phyloP scores from a whole-genome alignment of 176 grass and related monocot genomes.

The Aechmea fasciata region DNA sequence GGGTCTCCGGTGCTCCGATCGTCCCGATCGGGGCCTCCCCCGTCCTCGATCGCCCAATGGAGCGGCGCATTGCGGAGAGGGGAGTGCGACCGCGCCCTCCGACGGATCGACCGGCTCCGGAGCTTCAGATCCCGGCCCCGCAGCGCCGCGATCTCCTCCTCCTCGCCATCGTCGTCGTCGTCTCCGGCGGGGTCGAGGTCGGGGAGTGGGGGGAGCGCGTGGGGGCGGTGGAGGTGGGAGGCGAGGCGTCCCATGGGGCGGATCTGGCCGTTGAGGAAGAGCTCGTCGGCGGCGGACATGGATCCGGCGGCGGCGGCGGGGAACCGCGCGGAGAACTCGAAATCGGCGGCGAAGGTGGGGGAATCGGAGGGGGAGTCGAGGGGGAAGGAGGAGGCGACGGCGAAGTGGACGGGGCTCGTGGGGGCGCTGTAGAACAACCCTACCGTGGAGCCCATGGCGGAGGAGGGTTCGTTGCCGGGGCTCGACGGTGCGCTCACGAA shows the following conservation, averaged over 20 bases:
- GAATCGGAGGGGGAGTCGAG: constrained; percentile 3
- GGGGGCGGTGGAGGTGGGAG: constrained; percentile 19
- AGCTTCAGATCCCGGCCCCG: constrained; percentile 18
- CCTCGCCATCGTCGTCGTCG: background rate
- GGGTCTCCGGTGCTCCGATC: constrained; percentile 1
- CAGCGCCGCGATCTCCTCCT: background rate
- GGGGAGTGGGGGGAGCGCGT: constrained; percentile 8
- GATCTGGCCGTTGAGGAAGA: constrained; percentile 26
- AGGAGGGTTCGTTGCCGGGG: constrained; percentile 7
- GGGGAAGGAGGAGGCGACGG: background rate
- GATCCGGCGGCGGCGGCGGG: background rate
- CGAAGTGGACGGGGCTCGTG: constrained; percentile 16
- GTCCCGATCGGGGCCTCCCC: background rate
- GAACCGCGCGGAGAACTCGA: constrained; percentile 29
- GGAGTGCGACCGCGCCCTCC: constrained; percentile 18
- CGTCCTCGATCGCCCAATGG: constrained; percentile 2
- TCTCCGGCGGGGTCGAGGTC: constrained; percentile 10
- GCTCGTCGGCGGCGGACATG: constrained; percentile 22
- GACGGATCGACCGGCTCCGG: constrained; percentile 16
- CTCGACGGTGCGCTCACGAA: constrained; percentile 23
- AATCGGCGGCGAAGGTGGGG: constrained; percentile 7
- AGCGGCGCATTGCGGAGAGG: constrained; percentile 15
- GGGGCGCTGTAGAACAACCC: constrained; percentile 22
- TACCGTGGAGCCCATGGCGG: background rate
- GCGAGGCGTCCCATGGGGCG: constrained; percentile 23